Percentiles rank a stretch among this genome's conserved stretches.
These are phyloP conservation scores for Cladosporium sp. DNA, from an alignment of 2,329 filamentous ascomycete genomes.

Conservation along the genomic window DNA sequence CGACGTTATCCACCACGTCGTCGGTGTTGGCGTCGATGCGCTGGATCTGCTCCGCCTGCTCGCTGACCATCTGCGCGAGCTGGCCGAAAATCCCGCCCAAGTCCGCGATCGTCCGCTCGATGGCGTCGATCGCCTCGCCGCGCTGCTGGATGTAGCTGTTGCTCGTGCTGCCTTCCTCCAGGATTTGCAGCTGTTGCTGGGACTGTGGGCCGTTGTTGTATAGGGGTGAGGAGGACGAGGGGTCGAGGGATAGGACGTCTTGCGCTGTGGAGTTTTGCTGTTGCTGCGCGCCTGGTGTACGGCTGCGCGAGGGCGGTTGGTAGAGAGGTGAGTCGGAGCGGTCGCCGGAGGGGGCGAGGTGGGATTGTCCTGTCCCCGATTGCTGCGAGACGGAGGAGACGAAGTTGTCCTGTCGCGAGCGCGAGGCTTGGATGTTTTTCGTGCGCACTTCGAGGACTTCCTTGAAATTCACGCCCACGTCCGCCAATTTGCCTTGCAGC, in stretches of 20 bases:
- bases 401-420: slow-evolving; percentile 92
- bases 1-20: slow-evolving; percentile 97
- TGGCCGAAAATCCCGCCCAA: slow-evolving; percentile 91
- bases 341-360: slow-evolving; percentile 13
- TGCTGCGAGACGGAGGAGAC: slow-evolving; percentile 84
- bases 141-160: slow-evolving; percentile 91
- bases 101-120: slow-evolving; percentile 91
- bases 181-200: slow-evolving; percentile 77
- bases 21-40: slow-evolving; percentile 96
- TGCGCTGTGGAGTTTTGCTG: slow-evolving; percentile 33
- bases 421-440: slow-evolving; percentile 94
- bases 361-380: slow-evolving; percentile 46
- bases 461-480: slow-evolving; percentile 94
- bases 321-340: slow-evolving; percentile 40
- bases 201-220: slow-evolving; percentile 53
- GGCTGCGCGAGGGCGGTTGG: slow-evolving; percentile 14
- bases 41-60: slow-evolving; percentile 97
- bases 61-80: slow-evolving; percentile 91
- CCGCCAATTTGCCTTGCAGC: slow-evolving; percentile 84
- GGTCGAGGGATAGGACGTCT: slow-evolving; percentile 81
- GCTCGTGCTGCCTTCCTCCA: slow-evolving; percentile 86
- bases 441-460: slow-evolving; percentile 94
- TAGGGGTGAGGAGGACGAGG: slow-evolving; percentile 46
- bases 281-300: slow-evolving; percentile 13
- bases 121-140: slow-evolving; percentile 93